A percentile compares a stretch with the other conserved stretches of the same genome.
These are phyloP conservation scores for Ilyonectria robusta DNA, from an alignment of 2,329 filamentous ascomycete species.

Conservation along the genomic window DNA sequence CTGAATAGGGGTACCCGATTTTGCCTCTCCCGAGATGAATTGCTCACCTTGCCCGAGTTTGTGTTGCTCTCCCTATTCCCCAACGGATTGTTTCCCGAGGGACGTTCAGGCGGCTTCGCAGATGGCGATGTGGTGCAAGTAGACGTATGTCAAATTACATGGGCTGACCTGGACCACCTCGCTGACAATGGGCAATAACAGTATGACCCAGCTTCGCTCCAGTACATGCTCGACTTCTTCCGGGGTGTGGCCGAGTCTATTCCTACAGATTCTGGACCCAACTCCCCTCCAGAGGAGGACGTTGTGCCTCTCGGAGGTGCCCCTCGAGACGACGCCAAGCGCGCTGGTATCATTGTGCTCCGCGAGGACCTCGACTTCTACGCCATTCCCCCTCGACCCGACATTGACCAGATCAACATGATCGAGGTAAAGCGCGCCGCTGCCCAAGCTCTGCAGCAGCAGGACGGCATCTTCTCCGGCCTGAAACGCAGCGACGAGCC, in stretches of 20 bases:
- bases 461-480: constrained; percentile 96
- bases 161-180: constrained; percentile 2
- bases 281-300: constrained; percentile 71
- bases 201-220: constrained; percentile 96
- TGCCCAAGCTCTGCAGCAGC: constrained; percentile 85
- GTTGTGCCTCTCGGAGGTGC: constrained; percentile 78
- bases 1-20: constrained; percentile 86
- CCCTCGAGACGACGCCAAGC: constrained; percentile 83
- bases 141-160: constrained; percentile 78
- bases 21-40: constrained; percentile 92
- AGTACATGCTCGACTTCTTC: constrained; percentile 99
- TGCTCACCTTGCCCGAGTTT: constrained; percentile 96
- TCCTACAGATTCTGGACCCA: constrained; percentile 79
- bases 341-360: constrained; percentile 96
- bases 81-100: constrained; percentile 97
- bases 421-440: constrained; percentile 95
- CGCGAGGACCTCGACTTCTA: constrained; percentile 98
- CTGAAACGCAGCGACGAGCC: constrained; percentile 95
- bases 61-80: constrained; percentile 97
- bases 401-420: constrained; percentile 92
- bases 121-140: constrained; percentile 97
- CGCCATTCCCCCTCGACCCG: constrained; percentile 86
- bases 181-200: constrained; percentile 57
- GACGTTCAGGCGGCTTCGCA: constrained; percentile 92
- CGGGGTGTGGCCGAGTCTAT: constrained; percentile 97